Percentiles rank a stretch among this genome's conserved stretches.
These are phyloP conservation scores for Mycena floridula DNA, from an alignment of 768 basidiomycete genomes.

Conservation along the genomic window DNA sequence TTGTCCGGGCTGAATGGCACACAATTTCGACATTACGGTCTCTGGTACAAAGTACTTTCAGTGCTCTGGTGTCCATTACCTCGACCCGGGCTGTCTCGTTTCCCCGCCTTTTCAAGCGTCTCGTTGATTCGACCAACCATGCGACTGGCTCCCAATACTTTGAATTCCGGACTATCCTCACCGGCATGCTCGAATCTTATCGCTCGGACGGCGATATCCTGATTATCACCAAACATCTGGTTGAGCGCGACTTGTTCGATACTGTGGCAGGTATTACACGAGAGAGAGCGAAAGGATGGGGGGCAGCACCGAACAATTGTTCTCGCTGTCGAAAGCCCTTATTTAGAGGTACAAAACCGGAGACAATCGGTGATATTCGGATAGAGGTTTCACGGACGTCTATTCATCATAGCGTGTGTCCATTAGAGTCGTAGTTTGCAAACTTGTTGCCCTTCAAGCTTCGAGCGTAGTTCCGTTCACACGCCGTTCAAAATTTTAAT, in stretches of 20 bases:
- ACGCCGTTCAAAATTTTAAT: no score
- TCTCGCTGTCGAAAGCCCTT: conserved; percentile 46
- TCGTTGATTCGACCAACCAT: conserved; percentile 67
- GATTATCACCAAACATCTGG: conserved; percentile 72
- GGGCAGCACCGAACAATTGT: conserved; percentile 43
- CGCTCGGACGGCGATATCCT: conserved; percentile 89
- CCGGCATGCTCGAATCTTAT: conserved; percentile 95
- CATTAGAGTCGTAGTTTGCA: no score
- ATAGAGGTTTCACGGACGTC: conserved; percentile 49
- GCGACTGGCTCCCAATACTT: conserved; percentile 68
- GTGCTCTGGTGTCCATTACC: conserved; percentile 77
- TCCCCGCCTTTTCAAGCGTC: conserved; percentile 85
- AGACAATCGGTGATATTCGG: no score
- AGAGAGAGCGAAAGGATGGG: conserved; percentile 61
- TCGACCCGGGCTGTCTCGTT: conserved; percentile 80
- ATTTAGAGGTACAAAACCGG: conserved; percentile 9
- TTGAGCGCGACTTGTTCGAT: conserved; percentile 79
- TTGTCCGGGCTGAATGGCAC: conserved; percentile 17
- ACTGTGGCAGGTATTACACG: conserved; percentile 53
- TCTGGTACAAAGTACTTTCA: conserved; percentile 81
- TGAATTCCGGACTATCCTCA: conserved; percentile 87
- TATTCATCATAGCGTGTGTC: conserved; percentile 40
- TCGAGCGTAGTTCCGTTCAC: conserved; percentile 1
- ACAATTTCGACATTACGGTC: conserved; percentile 53
- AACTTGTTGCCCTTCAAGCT: neutral